phyloP scores from a whole-genome alignment of 2,329 filamentous ascomycete species.

The Myriosclerotinia duriaeana region DNA sequence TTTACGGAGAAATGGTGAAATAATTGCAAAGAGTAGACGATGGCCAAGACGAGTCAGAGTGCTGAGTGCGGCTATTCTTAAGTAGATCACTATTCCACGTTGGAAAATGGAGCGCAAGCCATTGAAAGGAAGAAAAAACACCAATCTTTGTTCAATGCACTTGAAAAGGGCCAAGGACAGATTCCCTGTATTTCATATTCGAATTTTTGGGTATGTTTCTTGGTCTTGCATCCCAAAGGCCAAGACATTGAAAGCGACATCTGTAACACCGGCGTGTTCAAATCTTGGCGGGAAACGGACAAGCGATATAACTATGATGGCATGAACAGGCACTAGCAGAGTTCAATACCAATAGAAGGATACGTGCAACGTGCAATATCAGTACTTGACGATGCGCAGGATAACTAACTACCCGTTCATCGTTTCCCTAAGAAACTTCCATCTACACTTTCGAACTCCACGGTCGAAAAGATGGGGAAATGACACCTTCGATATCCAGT shows the following conservation, averaged over 20 bases:
- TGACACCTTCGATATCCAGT: slow-evolving; percentile 6
- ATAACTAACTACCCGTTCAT: neutral
- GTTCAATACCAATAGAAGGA: neutral
- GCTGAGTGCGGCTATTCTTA: neutral
- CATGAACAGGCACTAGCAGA: neutral
- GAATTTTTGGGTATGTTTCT: neutral
- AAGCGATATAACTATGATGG: neutral
- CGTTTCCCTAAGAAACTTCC: neutral
- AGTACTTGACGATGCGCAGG: neutral
- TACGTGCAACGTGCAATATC: neutral
- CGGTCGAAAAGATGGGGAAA: neutral
- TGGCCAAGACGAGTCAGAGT: neutral
- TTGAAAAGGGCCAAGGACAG: neutral
- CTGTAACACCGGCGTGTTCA: neutral
- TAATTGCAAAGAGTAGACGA: neutral
- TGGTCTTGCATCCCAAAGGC: neutral
- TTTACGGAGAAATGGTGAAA: neutral
- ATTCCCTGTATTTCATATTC: neutral
- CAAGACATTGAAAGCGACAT: neutral
- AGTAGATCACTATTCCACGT: neutral
- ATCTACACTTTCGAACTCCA: neutral
- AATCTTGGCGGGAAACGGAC: neutral
- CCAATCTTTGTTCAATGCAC: neutral
- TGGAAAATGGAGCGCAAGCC: neutral
- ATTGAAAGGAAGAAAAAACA: neutral